Evolutionary conservation across 345 rosid genomes (phyloP), one percentile per base, ranked within the genome.

Genomic region (Acer yangbiense): DNA sequence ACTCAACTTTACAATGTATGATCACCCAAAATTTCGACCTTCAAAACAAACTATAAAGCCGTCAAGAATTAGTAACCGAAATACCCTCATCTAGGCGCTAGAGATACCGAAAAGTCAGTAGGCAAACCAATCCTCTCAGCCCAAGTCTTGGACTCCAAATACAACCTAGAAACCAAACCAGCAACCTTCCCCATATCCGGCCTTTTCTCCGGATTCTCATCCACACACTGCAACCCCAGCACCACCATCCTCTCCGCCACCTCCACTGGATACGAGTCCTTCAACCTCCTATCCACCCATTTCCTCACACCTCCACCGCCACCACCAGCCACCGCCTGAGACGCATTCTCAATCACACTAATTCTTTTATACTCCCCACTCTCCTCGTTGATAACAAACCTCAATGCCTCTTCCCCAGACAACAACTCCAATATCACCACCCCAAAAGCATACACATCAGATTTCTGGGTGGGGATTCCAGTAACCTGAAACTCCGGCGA

Each of bases 261-360:
- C 7, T 87, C 92, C 76, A 88, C 85, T n/a, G 92, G 93, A 39
- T 77, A 91, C 18, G 95, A 91, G 64, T 91, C 93, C 73, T 71
- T 88, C 78, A 91, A 27, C 76, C 88, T 86, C 85, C 80, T 69
- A 71, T 91, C 93, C 23, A 87, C 80, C 95, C 92, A 91, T 61
- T 66, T 81, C 84, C 93, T 88, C 81, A 86, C 78, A 29, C 74
- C 82, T 13, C 77, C 86, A 14, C 35, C 23, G 23, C 86, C 83
- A 20, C 83, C 82, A 20, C 71, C 79, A 10, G 63, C 77, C 12
- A 75, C 81, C 0, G 86, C 86, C 68, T 72, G 87, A 60, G 83
- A 58, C 3, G 93, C 95, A 6, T 60, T 74, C 1, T 89, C 91
- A 10, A 87, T 78, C 16, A 86, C 77, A 65, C 90, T 84, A 71